phyloP scores from a whole-genome alignment of 352 stramenopile species.

The Globisporangium camurandrum region DNA sequence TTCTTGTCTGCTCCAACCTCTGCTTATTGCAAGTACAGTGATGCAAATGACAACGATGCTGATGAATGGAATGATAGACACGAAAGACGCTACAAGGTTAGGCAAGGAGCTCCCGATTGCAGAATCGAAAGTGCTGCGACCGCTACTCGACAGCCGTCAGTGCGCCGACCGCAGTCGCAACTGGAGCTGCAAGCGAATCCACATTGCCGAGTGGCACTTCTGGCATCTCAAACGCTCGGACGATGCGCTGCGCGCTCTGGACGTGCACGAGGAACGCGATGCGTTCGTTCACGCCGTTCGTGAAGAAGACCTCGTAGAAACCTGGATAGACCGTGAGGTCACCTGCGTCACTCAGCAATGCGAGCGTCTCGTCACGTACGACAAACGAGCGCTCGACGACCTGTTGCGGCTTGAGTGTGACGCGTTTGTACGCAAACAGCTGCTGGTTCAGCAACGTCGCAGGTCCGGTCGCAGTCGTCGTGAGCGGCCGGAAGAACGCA shows the following conservation, averaged over 20 bases:
- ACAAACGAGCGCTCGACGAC: constrained; percentile 30
- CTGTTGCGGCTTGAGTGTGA: constrained; percentile 34
- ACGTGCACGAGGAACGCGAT: constrained; percentile 60
- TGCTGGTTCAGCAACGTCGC: constrained; percentile 68
- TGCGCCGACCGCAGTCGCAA: too few relatives aligned
- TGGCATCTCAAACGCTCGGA: constrained; percentile 31
- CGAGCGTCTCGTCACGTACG: constrained; percentile 38
- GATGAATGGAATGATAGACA: too few relatives aligned
- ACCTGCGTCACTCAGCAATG: constrained; percentile 46
- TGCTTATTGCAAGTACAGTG: too few relatives aligned
- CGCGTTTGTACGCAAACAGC: constrained; percentile 58
- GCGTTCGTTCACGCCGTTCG: constrained; percentile 61
- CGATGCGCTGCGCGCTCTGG: constrained; percentile 26
- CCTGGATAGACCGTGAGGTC: constrained; percentile 49
- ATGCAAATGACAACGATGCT: too few relatives aligned
- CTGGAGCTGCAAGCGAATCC: too few relatives aligned
- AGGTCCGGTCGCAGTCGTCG: constrained; percentile 42
- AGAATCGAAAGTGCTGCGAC: too few relatives aligned
- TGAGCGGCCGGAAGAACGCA: constrained; percentile 65
- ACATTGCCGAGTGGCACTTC: too few relatives aligned
- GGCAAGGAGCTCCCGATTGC: too few relatives aligned
- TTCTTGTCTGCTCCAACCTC: too few relatives aligned
- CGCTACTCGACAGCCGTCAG: too few relatives aligned
- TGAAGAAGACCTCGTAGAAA: constrained; percentile 70
- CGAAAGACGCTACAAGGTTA: too few relatives aligned